Conservation (phyloP, 148 eudicot species). For the Linanthus parryae region DNA sequence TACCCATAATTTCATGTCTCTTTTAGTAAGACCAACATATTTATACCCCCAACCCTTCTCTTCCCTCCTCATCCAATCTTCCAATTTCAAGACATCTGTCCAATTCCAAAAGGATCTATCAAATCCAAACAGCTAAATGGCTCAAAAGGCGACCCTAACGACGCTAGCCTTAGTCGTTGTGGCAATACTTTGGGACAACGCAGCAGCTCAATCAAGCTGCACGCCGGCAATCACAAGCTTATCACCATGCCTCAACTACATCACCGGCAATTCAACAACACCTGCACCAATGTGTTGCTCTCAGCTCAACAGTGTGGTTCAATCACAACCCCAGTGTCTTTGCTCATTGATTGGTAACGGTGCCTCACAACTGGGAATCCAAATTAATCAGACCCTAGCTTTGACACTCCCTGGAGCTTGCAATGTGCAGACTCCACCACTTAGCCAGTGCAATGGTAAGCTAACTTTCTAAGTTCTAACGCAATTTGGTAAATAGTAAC, state of each 20-base stretch:
- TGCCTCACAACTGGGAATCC: not conserved
- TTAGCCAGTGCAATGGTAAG: constrained; percentile 9
- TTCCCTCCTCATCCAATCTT: no score
- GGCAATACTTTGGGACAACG: not conserved
- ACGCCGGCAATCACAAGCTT: not conserved
- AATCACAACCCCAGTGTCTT: constrained; percentile 3
- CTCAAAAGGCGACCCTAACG: constrained; percentile 1
- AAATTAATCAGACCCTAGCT: constrained; percentile 7
- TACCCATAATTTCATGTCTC: no score
- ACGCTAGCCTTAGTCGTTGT: constrained; percentile 1
- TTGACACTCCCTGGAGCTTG: not conserved
- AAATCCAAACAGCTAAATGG: not conserved
- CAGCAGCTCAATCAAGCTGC: constrained; percentile 6
- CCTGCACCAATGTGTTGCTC: constrained; percentile 8
- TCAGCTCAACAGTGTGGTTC: not conserved
- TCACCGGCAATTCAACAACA: not conserved
- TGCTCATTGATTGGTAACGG: constrained; percentile 2
- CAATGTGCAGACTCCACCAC: constrained; percentile 1
- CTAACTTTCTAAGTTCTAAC: no score
- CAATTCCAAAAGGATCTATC: not conserved
- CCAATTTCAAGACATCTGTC: no score
- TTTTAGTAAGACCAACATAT: no score
- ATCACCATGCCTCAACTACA: not conserved
- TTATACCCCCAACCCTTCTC: no score
- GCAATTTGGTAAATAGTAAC: no score